These are phyloP conservation scores for Lithocarpus polystachyus DNA, from an alignment of 306 rosid genomes.

Conservation along the genomic window DNA sequence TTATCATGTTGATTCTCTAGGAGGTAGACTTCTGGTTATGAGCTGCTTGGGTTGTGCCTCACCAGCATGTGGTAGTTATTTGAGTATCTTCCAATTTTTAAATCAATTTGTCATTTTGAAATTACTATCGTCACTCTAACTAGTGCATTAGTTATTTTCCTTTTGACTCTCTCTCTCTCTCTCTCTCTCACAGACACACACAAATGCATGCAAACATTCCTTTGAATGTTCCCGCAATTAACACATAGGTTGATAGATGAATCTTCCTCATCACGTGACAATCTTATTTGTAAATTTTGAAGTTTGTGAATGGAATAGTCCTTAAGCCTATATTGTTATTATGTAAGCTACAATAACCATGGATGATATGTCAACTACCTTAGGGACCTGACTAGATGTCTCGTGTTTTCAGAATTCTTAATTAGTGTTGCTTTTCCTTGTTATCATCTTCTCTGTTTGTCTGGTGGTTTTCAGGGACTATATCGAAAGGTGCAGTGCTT, in stretches of 20 bases:
- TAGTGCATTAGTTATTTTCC: not conserved
- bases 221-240: not conserved
- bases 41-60: not conserved
- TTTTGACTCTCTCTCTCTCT: not conserved
- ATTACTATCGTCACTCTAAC: too few relatives aligned
- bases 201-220: not conserved
- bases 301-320: not conserved
- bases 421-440: not conserved
- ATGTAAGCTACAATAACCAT: not conserved
- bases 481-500: conserved; percentile 84
- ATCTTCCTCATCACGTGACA: not conserved
- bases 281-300: not conserved
- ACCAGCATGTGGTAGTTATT: not conserved
- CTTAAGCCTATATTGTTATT: not conserved
- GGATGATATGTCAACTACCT: not conserved
- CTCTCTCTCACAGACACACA: not conserved
- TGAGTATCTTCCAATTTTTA: not conserved
- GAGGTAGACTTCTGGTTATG: not conserved
- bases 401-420: not conserved
- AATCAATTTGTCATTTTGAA: too few relatives aligned
- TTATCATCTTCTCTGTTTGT: conserved; percentile 1
- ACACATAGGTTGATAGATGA: not conserved
- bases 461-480: conserved; percentile 57
- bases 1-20: conserved; percentile 1
- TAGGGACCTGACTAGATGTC: not conserved